Base-by-base conservation (phyloP, 164 flowering plant species). In the Platanus orientalis region DNA sequence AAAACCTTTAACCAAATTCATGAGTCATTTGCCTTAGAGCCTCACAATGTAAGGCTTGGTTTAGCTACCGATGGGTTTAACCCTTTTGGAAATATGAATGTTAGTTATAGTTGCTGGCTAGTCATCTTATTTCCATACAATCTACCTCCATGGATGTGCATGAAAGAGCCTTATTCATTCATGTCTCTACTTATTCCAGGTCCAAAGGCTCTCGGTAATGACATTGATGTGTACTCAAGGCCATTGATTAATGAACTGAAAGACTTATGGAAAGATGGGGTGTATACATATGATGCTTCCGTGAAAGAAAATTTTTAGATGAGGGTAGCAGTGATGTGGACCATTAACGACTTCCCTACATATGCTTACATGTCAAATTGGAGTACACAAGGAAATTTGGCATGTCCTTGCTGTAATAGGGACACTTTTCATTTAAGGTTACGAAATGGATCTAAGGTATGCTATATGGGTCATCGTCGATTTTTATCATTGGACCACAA, bases 341-440 rank as follows among this genome's bases (percentile, higher is more conserved):
- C 67, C 1, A 75, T 78, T 11, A 78, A 54, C 61, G 72, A 78
- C 25, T 78, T 78, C 36, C 66, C 69, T 0, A 71, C 66, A 3
- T 71, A 71, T 71, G 71, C 59, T 0, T 59, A 49, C 14, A 23
- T 73, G 14, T 68, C 69, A 3, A 63, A 75, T 14, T 68, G 73
- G 62, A 39, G 30, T n/a, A n/a, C n/a, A n/a, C n/a, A n/a, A n/a
- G n/a, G n/a, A n/a, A n/a, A n/a, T n/a, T n/a, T n/a, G n/a, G n/a
- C n/a, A n/a, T n/a, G n/a, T n/a, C n/a, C n/a, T n/a, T n/a, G n/a
- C n/a, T n/a, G n/a, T n/a, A n/a, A n/a, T n/a, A n/a, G n/a, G n/a
- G n/a, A n/a, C n/a, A n/a, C n/a, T n/a, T n/a, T n/a, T n/a, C n/a
- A n/a, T n/a, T n/a, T n/a, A n/a, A n/a, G n/a, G n/a, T n/a, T n/a